Evolutionary conservation across 2,329 filamentous ascomycete genomes (phyloP).

Genomic region (Boeremia lycopersici): DNA sequence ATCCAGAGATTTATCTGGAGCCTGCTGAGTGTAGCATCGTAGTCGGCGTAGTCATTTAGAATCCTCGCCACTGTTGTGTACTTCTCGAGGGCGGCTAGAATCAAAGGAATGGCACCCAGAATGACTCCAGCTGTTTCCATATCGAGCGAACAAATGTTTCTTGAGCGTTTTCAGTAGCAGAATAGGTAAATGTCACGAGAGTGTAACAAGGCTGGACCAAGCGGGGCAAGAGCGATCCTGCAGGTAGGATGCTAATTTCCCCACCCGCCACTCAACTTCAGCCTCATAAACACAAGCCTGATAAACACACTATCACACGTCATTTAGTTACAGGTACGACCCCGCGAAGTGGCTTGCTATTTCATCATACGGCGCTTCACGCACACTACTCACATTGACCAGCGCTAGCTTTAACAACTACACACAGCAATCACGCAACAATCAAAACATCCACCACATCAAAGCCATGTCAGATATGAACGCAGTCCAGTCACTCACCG

Average conservation of each 20-base stretch:
- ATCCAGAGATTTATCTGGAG: not conserved
- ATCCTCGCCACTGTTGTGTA: not conserved
- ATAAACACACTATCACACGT: no score
- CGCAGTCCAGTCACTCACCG: not conserved
- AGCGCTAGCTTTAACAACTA: no score
- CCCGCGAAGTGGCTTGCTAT: no score
- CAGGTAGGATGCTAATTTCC: not conserved
- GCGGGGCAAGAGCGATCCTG: not conserved
- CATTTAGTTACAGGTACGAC: no score
- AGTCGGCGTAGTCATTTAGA: not conserved
- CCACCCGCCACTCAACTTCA: not conserved
- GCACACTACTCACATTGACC: no score
- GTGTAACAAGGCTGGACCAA: not conserved
- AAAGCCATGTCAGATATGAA: no score
- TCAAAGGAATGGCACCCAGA: not conserved
- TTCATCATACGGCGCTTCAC: no score
- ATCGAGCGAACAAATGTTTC: not conserved
- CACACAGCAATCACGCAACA: no score
- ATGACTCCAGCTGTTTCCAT: not conserved
- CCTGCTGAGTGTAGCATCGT: not conserved
- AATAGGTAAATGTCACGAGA: no score
- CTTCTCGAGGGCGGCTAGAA: not conserved
- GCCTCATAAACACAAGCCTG: not conserved
- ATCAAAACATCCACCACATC: no score
- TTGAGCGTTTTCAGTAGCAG: not conserved